phyloP scores from a whole-genome alignment of 2,329 filamentous ascomycete species.

The Lachnellula arida region DNA sequence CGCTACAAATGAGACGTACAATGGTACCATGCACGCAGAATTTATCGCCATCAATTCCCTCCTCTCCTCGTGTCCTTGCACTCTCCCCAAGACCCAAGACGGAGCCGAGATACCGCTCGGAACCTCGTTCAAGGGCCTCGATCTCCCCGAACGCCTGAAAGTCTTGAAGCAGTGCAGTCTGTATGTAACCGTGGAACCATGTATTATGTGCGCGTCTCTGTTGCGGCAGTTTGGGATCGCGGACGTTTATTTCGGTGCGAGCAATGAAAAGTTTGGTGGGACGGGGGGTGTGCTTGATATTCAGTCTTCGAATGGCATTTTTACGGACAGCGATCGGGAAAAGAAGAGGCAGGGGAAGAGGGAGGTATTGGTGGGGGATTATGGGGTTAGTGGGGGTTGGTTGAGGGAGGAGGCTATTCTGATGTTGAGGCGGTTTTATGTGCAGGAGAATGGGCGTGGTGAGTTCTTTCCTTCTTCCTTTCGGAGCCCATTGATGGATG shows the following conservation, averaged over 20 bases:
- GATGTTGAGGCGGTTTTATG: slow-evolving; percentile 87
- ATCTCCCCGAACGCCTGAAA: slow-evolving; percentile 39
- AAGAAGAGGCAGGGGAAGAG: background rate
- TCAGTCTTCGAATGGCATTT: slow-evolving; percentile 42
- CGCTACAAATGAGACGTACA: slow-evolving; percentile 84
- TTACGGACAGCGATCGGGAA: slow-evolving; percentile 31
- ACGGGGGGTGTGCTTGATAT: slow-evolving; percentile 90
- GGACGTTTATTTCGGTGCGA: slow-evolving; percentile 89
- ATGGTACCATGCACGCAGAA: slow-evolving; percentile 93
- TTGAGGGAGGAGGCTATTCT: slow-evolving; percentile 91
- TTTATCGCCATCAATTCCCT: slow-evolving; percentile 77
- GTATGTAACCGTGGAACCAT: slow-evolving; percentile 97
- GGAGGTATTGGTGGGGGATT: slow-evolving; percentile 67
- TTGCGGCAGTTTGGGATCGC: slow-evolving; percentile 83
- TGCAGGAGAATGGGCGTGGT: slow-evolving; percentile 96
- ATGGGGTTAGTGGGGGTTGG: slow-evolving; percentile 80
- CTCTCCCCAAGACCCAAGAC: slow-evolving; percentile 41
- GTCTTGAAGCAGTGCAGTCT: slow-evolving; percentile 70
- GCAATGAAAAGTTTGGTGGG: slow-evolving; percentile 95
- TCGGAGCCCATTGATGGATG: background rate
- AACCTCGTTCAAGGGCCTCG: background rate
- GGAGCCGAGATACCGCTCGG: slow-evolving; percentile 4
- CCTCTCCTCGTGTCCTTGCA: slow-evolving; percentile 45
- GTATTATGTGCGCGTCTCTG: slow-evolving; percentile 96
- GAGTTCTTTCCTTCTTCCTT: slow-evolving; percentile 26